Conservation (phyloP, 2,329 filamentous ascomycete species). For the Incumbomyces lentus region DNA sequence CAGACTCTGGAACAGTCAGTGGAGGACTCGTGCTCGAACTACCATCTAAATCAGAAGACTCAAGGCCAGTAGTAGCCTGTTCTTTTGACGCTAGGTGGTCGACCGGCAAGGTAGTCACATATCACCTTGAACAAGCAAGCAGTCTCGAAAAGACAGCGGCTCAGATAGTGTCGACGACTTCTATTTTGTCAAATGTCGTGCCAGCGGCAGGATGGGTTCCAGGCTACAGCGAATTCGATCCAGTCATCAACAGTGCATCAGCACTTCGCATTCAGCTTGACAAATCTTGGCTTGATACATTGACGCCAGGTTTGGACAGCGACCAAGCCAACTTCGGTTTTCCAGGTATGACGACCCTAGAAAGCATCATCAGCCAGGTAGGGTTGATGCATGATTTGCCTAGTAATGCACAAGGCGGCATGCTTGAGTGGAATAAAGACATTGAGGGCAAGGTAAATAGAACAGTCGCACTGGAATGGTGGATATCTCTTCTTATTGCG, state of each 20-base stretch:
- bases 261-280: not conserved
- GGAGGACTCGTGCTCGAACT: conserved; percentile 2
- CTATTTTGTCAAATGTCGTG: not conserved
- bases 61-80: not conserved
- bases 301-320: not conserved
- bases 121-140: conserved; percentile 1
- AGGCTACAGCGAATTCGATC: not conserved
- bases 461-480: conserved; percentile 7
- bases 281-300: not conserved
- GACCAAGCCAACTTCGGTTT: not conserved
- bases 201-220: not conserved
- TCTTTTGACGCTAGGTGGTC: conserved; percentile 5
- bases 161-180: not conserved
- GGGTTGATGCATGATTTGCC: not conserved
- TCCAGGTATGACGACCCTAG: not conserved
- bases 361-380: not conserved
- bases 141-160: not conserved
- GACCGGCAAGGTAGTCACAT: conserved; percentile 1
- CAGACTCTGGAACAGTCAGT: not conserved
- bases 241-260: not conserved
- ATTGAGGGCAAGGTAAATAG: not conserved
- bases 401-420: not conserved
- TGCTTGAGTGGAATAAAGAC: conserved; percentile 1
- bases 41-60: not conserved
- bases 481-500: not conserved